phyloP scores from a whole-genome alignment of 495 filamentous ascomycete species.

The Aspergillus funiculosus region DNA sequence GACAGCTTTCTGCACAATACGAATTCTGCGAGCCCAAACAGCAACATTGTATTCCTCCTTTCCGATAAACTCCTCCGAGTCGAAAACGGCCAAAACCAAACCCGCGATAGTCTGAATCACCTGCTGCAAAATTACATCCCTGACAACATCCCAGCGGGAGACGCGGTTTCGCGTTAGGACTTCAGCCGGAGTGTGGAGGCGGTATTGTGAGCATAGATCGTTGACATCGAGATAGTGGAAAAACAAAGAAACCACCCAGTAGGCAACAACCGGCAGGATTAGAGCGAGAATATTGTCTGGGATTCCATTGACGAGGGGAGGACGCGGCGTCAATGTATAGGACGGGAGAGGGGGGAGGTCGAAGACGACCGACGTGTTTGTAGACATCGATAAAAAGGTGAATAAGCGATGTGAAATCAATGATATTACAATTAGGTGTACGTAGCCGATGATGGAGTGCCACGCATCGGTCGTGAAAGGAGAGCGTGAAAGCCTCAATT shows the following conservation, averaged over 20 bases:
- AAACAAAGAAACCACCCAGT: constrained; percentile 81
- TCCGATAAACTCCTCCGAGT: constrained; percentile 59
- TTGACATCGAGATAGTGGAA: constrained; percentile 81
- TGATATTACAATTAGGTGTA: constrained; percentile 3
- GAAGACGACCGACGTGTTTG: constrained; percentile 37
- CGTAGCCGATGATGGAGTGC: background rate
- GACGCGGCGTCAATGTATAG: constrained; percentile 60
- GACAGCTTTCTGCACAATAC: constrained; percentile 61
- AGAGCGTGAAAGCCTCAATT: too few relatives aligned
- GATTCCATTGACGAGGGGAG: constrained; percentile 68
- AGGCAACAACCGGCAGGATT: constrained; percentile 71
- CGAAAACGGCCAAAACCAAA: constrained; percentile 54
- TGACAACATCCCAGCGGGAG: constrained; percentile 70
- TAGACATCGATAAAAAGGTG: constrained; percentile 27
- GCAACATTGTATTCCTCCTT: constrained; percentile 78
- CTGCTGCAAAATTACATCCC: constrained; percentile 85
- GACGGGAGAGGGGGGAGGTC: constrained; percentile 72
- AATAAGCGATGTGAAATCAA: constrained; percentile 2
- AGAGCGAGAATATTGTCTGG: constrained; percentile 72
- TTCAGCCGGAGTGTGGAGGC: constrained; percentile 88
- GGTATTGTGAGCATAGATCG: constrained; percentile 79
- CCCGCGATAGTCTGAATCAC: constrained; percentile 72
- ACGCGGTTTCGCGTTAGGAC: constrained; percentile 81
- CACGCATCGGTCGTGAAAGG: constrained; percentile 9
- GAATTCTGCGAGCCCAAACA: constrained; percentile 70